A percentile compares a stretch with the other conserved stretches of the same genome.
These are phyloP conservation scores for Talaromyces marneffei DNA, from an alignment of 2,329 filamentous ascomycete species.

Conservation along the genomic window DNA sequence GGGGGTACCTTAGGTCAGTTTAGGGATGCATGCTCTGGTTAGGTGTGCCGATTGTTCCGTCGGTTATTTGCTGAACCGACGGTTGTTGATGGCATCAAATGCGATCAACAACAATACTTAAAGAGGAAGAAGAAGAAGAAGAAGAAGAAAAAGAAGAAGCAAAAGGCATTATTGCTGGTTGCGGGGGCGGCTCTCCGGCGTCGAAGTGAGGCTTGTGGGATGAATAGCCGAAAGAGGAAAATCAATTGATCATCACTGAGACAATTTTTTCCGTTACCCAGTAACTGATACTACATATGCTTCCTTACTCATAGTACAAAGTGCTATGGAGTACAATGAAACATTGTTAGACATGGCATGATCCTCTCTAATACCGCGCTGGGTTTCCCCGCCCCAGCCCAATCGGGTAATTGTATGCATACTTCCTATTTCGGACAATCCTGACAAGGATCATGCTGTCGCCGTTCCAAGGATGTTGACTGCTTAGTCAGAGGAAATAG, in stretches of 20 bases:
- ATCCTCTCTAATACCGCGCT: neutral
- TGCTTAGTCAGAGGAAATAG: neutral
- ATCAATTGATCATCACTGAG: too few species aligned
- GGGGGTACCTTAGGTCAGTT: neutral
- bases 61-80: neutral
- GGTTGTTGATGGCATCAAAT: neutral
- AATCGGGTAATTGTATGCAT: slow-evolving; percentile 3
- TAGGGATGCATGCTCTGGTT: neutral
- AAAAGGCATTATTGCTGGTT: neutral
- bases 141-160: too few species aligned
- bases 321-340: neutral
- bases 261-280: too few species aligned
- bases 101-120: too few species aligned
- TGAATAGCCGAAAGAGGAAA: too few species aligned
- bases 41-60: slow-evolving; percentile 1
- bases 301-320: too few species aligned
- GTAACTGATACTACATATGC: too few species aligned
- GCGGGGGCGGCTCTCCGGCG: neutral
- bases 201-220: neutral
- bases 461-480: neutral
- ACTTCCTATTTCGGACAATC: slow-evolving; percentile 4
- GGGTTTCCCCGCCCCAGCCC: neutral
- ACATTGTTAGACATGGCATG: neutral
- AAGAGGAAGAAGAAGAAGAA: too few species aligned
- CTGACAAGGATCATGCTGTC: neutral